Conservation (phyloP, 257 asterid genomes). For the Solanum chiquidenum region DNA sequence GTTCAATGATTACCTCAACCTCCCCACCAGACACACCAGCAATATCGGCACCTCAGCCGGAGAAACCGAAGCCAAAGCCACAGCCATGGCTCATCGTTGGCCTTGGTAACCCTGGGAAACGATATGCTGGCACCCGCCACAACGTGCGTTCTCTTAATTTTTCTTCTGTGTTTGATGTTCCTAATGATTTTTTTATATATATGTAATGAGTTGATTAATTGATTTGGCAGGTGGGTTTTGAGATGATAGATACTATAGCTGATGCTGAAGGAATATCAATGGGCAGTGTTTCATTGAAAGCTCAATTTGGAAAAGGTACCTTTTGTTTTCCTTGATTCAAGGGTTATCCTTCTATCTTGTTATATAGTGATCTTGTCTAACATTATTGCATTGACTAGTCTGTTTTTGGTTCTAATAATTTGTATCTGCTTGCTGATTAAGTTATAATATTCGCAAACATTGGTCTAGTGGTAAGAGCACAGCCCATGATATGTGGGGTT, state of each 20-base stretch:
- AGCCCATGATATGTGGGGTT: background rate
- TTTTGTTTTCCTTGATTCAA: background rate
- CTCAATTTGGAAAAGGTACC: conserved; percentile 81
- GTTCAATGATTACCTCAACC: conserved; percentile 21
- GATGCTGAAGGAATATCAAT: conserved; percentile 78
- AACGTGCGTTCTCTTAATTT: conserved; percentile 30
- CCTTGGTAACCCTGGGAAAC: conserved; percentile 97
- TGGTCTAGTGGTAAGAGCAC: background rate
- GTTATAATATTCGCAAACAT: background rate
- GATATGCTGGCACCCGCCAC: conserved; percentile 71
- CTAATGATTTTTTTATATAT: background rate
- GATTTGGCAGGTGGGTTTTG: conserved; percentile 73
- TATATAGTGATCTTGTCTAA: background rate
- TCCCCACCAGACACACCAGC: conserved; percentile 2
- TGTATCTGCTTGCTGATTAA: background rate
- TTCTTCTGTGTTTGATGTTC: background rate
- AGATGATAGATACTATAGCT: conserved; percentile 77
- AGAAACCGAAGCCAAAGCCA: conserved; percentile 18
- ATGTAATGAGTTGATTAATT: background rate
- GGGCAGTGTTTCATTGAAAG: conserved; percentile 61
- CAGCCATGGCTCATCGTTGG: conserved; percentile 97
- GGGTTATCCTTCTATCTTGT: background rate
- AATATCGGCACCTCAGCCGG: conserved; percentile 5
- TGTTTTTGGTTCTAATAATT: background rate
- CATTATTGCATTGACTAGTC: background rate